phyloP scores from a whole-genome alignment of 768 basidiomycete species.

The Trametes cinnabarina region DNA sequence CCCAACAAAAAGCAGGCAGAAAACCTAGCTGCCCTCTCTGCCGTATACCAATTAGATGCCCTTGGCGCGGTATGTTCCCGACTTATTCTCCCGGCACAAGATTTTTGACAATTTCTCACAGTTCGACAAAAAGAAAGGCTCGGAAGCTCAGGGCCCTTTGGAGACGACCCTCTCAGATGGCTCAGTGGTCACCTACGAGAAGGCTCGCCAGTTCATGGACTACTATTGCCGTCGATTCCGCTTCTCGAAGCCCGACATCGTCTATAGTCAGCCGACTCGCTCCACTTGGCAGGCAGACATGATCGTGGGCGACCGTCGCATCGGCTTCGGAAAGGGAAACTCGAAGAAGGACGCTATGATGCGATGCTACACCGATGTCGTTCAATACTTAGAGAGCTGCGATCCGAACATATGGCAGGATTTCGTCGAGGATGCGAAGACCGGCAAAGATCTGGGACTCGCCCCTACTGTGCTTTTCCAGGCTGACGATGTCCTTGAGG shows the following conservation, averaged over 20 bases:
- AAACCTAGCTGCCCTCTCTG: constrained; percentile 72
- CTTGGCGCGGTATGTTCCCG: constrained; percentile 57
- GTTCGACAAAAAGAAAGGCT: constrained; percentile 13
- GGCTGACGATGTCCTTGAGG: constrained; percentile 61
- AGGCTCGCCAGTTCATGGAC: constrained; percentile 88
- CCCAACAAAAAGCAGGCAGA: constrained; percentile 59
- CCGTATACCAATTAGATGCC: constrained; percentile 65
- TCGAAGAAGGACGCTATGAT: constrained; percentile 72
- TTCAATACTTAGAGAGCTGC: constrained; percentile 81
- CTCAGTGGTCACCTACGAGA: constrained; percentile 60
- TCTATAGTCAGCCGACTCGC: constrained; percentile 38
- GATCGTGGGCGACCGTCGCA: constrained; percentile 71
- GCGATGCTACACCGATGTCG: constrained; percentile 83
- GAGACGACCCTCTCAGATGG: constrained; percentile 57
- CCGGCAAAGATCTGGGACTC: constrained; percentile 67
- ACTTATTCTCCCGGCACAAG: neutral
- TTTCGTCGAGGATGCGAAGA: constrained; percentile 59
- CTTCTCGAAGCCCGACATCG: constrained; percentile 72
- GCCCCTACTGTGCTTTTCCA: constrained; percentile 68
- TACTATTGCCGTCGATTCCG: constrained; percentile 84
- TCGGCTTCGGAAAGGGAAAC: constrained; percentile 71
- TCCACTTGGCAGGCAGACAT: constrained; percentile 70
- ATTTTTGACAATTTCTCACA: neutral
- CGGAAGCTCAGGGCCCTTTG: constrained; percentile 1
- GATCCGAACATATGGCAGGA: constrained; percentile 78